A percentile compares a stretch with the other conserved stretches of the same genome.
Evolutionary conservation across 177 flowering plant genomes (phyloP).

Genomic region (Telopea speciosissima): DNA sequence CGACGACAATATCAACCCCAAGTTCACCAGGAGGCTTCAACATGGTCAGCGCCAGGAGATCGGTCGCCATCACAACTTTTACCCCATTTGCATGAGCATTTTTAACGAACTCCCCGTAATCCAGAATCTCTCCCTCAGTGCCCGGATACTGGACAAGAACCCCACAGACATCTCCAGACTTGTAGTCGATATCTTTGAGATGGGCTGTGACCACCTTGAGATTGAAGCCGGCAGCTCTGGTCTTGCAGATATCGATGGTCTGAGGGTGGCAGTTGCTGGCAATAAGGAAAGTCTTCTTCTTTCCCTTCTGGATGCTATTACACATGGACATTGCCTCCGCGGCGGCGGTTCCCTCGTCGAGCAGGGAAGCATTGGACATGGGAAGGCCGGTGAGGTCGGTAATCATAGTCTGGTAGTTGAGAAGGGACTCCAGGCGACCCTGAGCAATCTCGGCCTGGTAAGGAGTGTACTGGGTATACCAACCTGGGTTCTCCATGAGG

Average conservation of each 20-base stretch:
- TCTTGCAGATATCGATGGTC: slow-evolving; percentile 83
- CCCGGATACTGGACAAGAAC: slow-evolving; percentile 97
- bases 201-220: slow-evolving; percentile 64
- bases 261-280: slow-evolving; percentile 90
- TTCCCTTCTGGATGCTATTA: slow-evolving; percentile 71
- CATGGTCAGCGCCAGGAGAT: slow-evolving; percentile 82
- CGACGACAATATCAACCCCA: slow-evolving; percentile 88
- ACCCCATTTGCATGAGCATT: slow-evolving; percentile 87
- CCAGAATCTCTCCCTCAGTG: slow-evolving; percentile 84
- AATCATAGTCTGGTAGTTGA: slow-evolving; percentile 86
- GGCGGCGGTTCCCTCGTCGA: slow-evolving; percentile 96
- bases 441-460: slow-evolving; percentile 98
- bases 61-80: slow-evolving; percentile 97
- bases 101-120: slow-evolving; percentile 81
- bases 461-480: slow-evolving; percentile 98
- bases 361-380: slow-evolving; percentile 93
- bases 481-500: slow-evolving; percentile 93
- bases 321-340: slow-evolving; percentile 99
- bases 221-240: slow-evolving; percentile 85
- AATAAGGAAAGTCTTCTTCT: slow-evolving; percentile 83
- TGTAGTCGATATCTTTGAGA: slow-evolving; percentile 69
- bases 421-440: slow-evolving; percentile 83
- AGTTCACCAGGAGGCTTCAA: slow-evolving; percentile 97
- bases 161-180: slow-evolving; percentile 91
- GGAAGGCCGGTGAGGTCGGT: slow-evolving; percentile 92